Evolutionary conservation across 306 rosid genomes (phyloP), one percentile per base, ranked within the genome.

Genomic region (Sicyos edulis): DNA sequence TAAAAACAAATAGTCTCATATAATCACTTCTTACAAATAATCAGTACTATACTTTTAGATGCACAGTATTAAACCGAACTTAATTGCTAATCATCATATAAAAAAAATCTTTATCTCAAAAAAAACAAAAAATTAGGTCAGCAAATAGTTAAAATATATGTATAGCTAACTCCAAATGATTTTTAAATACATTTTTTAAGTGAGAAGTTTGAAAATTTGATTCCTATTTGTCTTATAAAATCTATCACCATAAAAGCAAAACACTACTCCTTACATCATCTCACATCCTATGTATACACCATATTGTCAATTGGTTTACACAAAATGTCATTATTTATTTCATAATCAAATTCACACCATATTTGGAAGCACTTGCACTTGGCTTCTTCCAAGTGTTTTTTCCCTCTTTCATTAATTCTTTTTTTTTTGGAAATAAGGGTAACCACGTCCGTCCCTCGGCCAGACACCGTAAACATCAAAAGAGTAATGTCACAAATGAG

Each of bases 151-250:
- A 54, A 54, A 54, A 54, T 7, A n/a, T 13, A 60, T 26, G 2
- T 26, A 32, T 32, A 60, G 20, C 45, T 29, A 26, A 3, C 1
- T 26, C 32, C n/a, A 20, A 60, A 29, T 14, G n/a, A 58, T 26
- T 29, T 59, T 13, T 26, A 22, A 59, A 26, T 1, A 12, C 19
- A 12, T 16, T 16, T 6, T 52, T 52, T 16, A 1, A 16, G 17
- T 16, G 20, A 16, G 20, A 53, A 3, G 20, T 53, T 53, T 53
- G 42, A 14, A 59, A 24, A 26, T 59, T 60, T n/a, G 47, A 60
- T 60, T 60, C 67, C 45, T 55, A 59, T 26, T 59, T 60, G 66
- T 14, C 66, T 60, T 26, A 14, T 1, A 60, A 60, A 60, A 26
- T 15, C 66, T 26, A 60, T 29, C 3, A 29, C 12, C 42, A 60